These are phyloP conservation scores for Tylopilus vinaceipallidus DNA, from an alignment of 768 basidiomycete species.

Conservation along the genomic window DNA sequence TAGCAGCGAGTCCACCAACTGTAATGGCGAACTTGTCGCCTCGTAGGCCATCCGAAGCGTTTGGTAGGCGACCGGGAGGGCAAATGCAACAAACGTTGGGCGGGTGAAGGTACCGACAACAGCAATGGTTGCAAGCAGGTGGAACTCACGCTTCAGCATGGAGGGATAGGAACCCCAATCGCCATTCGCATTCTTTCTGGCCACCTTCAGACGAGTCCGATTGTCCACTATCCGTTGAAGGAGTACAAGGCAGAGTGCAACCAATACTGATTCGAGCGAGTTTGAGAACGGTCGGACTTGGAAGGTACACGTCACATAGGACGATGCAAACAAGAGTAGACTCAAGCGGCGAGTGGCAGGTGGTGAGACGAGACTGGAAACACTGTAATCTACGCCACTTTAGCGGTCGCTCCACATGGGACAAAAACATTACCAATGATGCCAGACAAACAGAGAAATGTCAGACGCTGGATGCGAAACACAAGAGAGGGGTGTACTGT, in stretches of 20 bases:
- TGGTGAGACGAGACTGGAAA: constrained; percentile 19
- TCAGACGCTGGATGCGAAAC: constrained; percentile 31
- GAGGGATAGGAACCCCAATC: neutral
- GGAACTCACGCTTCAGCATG: constrained; percentile 17
- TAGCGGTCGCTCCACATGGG: neutral
- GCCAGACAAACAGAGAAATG: constrained; percentile 32
- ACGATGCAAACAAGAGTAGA: constrained; percentile 34
- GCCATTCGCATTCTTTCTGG: neutral
- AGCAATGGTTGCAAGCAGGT: constrained; percentile 26
- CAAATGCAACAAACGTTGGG: constrained; percentile 36
- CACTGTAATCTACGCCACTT: constrained; percentile 24
- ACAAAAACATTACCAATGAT: constrained; percentile 29
- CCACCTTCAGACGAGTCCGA: neutral
- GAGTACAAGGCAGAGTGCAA: constrained; percentile 31
- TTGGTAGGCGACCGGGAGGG: constrained; percentile 31
- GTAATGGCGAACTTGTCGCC: constrained; percentile 9
- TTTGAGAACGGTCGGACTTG: constrained; percentile 42
- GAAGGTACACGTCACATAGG: constrained; percentile 36
- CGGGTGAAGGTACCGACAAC: constrained; percentile 34
- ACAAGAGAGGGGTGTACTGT: constrained; percentile 15
- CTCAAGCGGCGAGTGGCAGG: constrained; percentile 19
- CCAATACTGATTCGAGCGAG: constrained; percentile 33
- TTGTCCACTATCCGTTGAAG: constrained; percentile 19
- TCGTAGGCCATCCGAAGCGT: constrained; percentile 16
- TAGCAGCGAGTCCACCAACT: constrained; percentile 9